These are phyloP conservation scores for Hypoxylon sp. DNA, from an alignment of 2,329 filamentous ascomycete species.

Conservation along the genomic window DNA sequence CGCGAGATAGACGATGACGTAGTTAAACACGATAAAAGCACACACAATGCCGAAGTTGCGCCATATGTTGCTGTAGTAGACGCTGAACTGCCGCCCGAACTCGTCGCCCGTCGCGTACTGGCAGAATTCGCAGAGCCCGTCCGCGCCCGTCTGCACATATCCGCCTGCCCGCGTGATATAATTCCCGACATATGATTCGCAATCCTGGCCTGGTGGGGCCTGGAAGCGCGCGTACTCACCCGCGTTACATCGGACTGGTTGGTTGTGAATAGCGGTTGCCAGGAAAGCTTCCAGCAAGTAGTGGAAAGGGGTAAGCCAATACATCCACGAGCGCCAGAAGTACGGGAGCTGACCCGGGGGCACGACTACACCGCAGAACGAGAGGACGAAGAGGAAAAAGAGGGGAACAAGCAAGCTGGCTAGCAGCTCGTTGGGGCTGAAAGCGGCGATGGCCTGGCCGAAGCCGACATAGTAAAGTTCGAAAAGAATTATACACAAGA, in stretches of 20 bases:
- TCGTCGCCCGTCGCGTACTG: conserved; percentile 73
- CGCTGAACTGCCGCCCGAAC: conserved; percentile 72
- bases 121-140: conserved; percentile 75
- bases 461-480: conserved; percentile 49
- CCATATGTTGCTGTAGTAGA: conserved; percentile 75
- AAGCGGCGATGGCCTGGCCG: conserved; percentile 70
- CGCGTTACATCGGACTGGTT: conserved; percentile 68
- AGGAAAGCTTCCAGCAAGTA: conserved; percentile 77
- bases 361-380: conserved; percentile 80
- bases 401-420: conserved; percentile 77
- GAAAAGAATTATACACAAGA: conserved; percentile 74
- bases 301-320: conserved; percentile 77
- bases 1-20: conserved; percentile 57
- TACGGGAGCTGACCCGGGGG: conserved; percentile 70
- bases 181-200: conserved; percentile 69
- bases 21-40: conserved; percentile 76
- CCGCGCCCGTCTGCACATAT: conserved; percentile 69
- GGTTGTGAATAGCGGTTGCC: conserved; percentile 67
- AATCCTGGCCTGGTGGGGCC: conserved; percentile 71
- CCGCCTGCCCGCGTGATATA: conserved; percentile 71
- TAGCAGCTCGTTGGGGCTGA: conserved; percentile 76
- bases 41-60: conserved; percentile 76
- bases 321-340: conserved; percentile 78
- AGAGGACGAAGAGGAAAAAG: conserved; percentile 78
- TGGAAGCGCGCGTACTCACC: conserved; percentile 73